phyloP scores from a whole-genome alignment of 2,329 filamentous ascomycete genomes.

The Hypoxylon sp. region DNA sequence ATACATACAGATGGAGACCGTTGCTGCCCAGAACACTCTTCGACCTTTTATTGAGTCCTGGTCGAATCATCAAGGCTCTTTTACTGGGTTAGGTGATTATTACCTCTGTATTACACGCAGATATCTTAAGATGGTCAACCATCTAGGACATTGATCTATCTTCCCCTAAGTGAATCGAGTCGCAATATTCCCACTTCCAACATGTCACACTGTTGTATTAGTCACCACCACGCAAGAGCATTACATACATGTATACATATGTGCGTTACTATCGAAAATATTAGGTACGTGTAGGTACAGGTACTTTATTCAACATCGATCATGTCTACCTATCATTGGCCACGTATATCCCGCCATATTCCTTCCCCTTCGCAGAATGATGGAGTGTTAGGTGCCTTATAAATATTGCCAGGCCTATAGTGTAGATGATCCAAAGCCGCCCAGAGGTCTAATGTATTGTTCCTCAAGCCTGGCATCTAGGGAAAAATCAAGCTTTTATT shows the following conservation, averaged over 20 bases:
- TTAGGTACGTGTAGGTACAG: not conserved
- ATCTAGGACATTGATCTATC: slow-evolving; percentile 4
- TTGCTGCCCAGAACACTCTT: slow-evolving; percentile 41
- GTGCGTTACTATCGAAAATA: not conserved
- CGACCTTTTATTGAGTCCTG: slow-evolving; percentile 28
- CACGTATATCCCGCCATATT: not conserved
- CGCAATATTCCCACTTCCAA: not conserved
- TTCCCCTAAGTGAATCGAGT: slow-evolving; percentile 10
- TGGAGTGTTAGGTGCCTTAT: too few relatives aligned
- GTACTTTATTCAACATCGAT: not conserved
- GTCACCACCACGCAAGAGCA: not conserved
- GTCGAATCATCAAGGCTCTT: slow-evolving; percentile 27
- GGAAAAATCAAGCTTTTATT: not conserved
- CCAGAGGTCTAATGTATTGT: not conserved
- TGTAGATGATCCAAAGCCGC: not conserved
- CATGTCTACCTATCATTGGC: not conserved
- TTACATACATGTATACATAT: too few relatives aligned
- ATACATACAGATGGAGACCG: slow-evolving; percentile 27
- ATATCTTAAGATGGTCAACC: slow-evolving; percentile 17
- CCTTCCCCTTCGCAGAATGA: not conserved
- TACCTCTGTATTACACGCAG: slow-evolving; percentile 19
- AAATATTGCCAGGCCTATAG: too few relatives aligned
- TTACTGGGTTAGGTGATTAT: slow-evolving; percentile 40
- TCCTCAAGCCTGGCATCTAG: not conserved
- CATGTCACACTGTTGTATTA: not conserved